A percentile compares a stretch with the other conserved stretches of the same genome.
These are phyloP conservation scores for Ophiostoma ulmi DNA, from an alignment of 2,329 filamentous ascomycete genomes.

Conservation along the genomic window DNA sequence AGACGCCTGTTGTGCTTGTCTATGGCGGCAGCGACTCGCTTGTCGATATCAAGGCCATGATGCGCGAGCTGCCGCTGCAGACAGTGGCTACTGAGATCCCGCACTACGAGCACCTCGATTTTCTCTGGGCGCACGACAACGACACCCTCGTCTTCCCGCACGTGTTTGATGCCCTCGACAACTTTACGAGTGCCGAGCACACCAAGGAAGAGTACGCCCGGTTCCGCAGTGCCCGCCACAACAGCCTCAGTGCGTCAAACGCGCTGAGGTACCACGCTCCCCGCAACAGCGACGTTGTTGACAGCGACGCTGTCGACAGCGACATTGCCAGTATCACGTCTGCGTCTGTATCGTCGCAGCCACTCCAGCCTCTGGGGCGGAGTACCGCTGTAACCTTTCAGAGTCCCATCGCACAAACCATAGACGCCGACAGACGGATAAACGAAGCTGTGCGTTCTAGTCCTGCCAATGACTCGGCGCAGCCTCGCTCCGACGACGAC, in stretches of 20 bases:
- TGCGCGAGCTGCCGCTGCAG: constrained; percentile 76
- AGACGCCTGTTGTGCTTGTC: constrained; percentile 85
- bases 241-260: constrained; percentile 39
- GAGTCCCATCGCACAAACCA: background rate
- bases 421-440: background rate
- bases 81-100: constrained; percentile 82
- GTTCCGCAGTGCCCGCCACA: constrained; percentile 49
- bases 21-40: constrained; percentile 92
- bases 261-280: background rate
- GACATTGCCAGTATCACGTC: background rate
- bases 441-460: background rate
- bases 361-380: background rate
- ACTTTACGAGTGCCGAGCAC: constrained; percentile 56
- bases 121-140: constrained; percentile 87
- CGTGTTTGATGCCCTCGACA: constrained; percentile 82
- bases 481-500: constrained; percentile 18
- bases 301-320: background rate
- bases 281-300: background rate
- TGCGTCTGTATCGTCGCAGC: background rate
- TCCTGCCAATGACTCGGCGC: background rate
- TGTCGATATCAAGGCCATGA: constrained; percentile 89
- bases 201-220: constrained; percentile 56
- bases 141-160: constrained; percentile 81
- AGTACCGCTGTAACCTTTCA: background rate
- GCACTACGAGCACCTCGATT: constrained; percentile 95